A percentile compares a stretch with the other conserved stretches of the same genome.
Evolutionary conservation across 2,329 filamentous ascomycete genomes (phyloP).

Genomic region (Botrytis aclada): DNA sequence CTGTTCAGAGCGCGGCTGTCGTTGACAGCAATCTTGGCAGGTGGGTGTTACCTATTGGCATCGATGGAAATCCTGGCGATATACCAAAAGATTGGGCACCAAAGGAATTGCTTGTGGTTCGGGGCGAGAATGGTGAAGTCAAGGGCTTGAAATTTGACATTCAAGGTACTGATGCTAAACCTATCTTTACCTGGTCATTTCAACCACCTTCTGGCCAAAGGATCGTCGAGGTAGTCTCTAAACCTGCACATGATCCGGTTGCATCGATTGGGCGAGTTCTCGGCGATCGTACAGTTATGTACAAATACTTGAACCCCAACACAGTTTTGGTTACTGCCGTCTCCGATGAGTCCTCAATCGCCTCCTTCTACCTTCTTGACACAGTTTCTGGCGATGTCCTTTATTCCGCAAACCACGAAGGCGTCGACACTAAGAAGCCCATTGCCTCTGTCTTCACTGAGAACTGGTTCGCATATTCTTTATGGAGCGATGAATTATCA

Average conservation of each 20-base stretch:
- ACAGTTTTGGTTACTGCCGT: conserved; percentile 71
- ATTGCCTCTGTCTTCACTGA: conserved; percentile 80
- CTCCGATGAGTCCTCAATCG: conserved; percentile 54
- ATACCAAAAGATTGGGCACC: conserved; percentile 48
- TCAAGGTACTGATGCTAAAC: conserved; percentile 43
- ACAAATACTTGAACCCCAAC: conserved; percentile 95
- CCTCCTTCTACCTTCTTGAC: conserved; percentile 78
- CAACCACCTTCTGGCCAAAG: conserved; percentile 61
- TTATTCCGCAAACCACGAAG: conserved; percentile 64
- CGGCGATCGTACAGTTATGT: conserved; percentile 86
- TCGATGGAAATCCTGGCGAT: conserved; percentile 48
- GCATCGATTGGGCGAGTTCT: conserved; percentile 94
- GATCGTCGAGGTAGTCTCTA: conserved; percentile 65
- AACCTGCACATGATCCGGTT: conserved; percentile 76
- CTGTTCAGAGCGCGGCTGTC: conserved; percentile 48
- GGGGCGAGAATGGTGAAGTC: conserved; percentile 48
- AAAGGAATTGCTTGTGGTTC: conserved; percentile 54
- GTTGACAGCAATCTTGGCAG: conserved; percentile 52
- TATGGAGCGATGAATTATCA: conserved; percentile 61
- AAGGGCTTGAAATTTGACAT: conserved; percentile 53
- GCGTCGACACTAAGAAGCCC: conserved; percentile 70
- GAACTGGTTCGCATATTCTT: conserved; percentile 93
- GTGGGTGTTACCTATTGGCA: conserved; percentile 53
- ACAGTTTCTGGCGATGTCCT: conserved; percentile 81
- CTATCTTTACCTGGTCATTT: conserved; percentile 69